A percentile compares a stretch with the other conserved stretches of the same genome.
Conservation (phyloP, 192 early-diverging fungal genomes). For the Lobulomyces angularis region DNA sequence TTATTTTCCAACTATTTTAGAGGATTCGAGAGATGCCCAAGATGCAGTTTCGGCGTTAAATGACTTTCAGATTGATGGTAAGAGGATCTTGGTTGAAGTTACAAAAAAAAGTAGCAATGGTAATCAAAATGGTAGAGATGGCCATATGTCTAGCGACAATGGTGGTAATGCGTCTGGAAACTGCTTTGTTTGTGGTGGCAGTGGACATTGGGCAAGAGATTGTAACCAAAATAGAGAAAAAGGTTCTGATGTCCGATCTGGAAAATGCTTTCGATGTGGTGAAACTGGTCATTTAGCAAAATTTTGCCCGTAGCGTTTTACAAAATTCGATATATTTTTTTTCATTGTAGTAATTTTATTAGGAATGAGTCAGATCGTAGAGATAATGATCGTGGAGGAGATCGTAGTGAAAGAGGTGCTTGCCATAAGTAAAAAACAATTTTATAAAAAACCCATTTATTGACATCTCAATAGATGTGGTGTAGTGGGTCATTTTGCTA, state of each 20-base stretch:
- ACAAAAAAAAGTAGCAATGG: constrained; percentile 1
- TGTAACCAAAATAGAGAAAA: constrained; percentile 35
- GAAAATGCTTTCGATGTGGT: constrained; percentile 46
- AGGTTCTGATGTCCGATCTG: constrained; percentile 34
- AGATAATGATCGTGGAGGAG: no score
- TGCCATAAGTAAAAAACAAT: no score
- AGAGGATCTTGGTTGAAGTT: constrained; percentile 30
- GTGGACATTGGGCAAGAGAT: constrained; percentile 42
- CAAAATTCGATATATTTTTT: no score
- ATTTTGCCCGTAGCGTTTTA: constrained; percentile 40
- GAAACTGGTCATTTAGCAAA: constrained; percentile 33
- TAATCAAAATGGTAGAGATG: neutral
- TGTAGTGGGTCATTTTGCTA: no score
- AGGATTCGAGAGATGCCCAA: constrained; percentile 31
- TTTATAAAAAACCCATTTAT: no score
- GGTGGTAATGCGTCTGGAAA: constrained; percentile 9
- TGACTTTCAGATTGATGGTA: constrained; percentile 26
- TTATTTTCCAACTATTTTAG: no score
- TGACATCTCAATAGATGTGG: no score
- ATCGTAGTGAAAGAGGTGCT: no score
- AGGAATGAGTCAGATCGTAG: no score
- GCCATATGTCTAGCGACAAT: constrained; percentile 1
- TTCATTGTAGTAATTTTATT: no score
- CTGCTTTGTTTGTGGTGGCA: constrained; percentile 33
- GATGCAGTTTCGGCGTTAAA: constrained; percentile 32